Evolutionary conservation across 2,329 filamentous ascomycete genomes (phyloP).

Genomic region (Cladosporium austrohemisphaericum): DNA sequence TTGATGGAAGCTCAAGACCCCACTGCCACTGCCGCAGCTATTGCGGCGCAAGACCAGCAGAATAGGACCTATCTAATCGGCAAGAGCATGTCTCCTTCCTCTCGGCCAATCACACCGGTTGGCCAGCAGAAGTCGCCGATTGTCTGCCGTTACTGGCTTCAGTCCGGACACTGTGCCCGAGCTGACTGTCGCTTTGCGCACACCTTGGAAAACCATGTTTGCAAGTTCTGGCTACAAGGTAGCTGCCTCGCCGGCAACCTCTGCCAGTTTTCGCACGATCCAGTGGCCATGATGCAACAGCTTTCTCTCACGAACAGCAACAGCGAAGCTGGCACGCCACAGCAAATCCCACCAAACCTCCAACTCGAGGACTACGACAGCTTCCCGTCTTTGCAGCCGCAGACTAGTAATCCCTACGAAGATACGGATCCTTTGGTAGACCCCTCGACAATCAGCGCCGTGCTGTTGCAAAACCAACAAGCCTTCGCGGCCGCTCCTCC

Average conservation of each 20-base stretch:
- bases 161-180: constrained; percentile 89
- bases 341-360: constrained; percentile 62
- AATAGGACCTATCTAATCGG: constrained; percentile 71
- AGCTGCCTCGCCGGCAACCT: constrained; percentile 91
- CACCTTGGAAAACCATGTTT: constrained; percentile 90
- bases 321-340: constrained; percentile 58
- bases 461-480: constrained; percentile 36
- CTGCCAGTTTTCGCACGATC: constrained; percentile 96
- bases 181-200: constrained; percentile 97
- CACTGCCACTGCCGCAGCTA: constrained; percentile 37
- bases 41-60: constrained; percentile 44
- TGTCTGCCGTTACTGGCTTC: constrained; percentile 95
- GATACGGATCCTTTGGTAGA: constrained; percentile 32
- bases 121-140: constrained; percentile 77
- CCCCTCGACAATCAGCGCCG: constrained; percentile 40
- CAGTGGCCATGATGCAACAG: constrained; percentile 77
- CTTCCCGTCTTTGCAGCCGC: constrained; percentile 69
- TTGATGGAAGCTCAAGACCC: constrained; percentile 72
- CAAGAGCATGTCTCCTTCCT: constrained; percentile 76
- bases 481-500: constrained; percentile 52
- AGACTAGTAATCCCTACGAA: constrained; percentile 43
- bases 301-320: constrained; percentile 60
- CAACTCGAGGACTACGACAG: constrained; percentile 79
- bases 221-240: constrained; percentile 99
- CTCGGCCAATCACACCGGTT: constrained; percentile 70